Conservation (phyloP, 2,329 filamentous ascomycete genomes). For the Xylariales sp. region DNA sequence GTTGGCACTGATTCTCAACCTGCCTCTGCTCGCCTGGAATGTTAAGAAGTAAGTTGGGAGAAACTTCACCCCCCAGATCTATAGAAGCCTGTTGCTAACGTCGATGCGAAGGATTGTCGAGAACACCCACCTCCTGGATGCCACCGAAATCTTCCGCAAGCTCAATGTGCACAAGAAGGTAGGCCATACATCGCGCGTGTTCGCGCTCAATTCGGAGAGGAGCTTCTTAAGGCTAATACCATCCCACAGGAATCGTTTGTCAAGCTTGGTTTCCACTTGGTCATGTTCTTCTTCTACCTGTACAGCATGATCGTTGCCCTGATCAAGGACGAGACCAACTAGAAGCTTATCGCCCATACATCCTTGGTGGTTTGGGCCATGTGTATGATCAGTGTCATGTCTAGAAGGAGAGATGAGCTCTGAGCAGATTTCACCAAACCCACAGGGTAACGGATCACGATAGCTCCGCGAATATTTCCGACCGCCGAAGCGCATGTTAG, state of each 20-base stretch:
- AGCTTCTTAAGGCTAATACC: slow-evolving; percentile 9
- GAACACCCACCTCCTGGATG: slow-evolving; percentile 94
- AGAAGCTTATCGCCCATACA: too few relatives aligned
- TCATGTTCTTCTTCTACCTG: slow-evolving; percentile 99
- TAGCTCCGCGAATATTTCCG: background rate
- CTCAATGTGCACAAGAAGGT: slow-evolving; percentile 99
- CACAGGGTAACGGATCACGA: too few relatives aligned
- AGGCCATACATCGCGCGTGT: slow-evolving; percentile 16
- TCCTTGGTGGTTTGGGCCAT: background rate
- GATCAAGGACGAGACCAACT: slow-evolving; percentile 90
- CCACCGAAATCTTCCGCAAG: slow-evolving; percentile 99
- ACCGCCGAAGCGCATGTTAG: background rate
- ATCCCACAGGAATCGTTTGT: slow-evolving; percentile 83
- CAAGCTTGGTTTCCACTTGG: slow-evolving; percentile 95
- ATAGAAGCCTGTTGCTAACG: slow-evolving; percentile 11
- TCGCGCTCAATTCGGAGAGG: background rate
- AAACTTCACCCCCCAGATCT: background rate
- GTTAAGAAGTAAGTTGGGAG: slow-evolving; percentile 91
- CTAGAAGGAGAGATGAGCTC: background rate
- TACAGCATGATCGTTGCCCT: slow-evolving; percentile 98
- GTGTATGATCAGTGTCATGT: background rate
- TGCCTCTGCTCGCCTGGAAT: slow-evolving; percentile 90
- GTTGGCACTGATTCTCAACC: slow-evolving; percentile 85
- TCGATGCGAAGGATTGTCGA: slow-evolving; percentile 72
- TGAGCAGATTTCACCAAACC: too few relatives aligned